A percentile compares a stretch with the other conserved stretches of the same genome.
phyloP scores from a whole-genome alignment of 2,329 filamentous ascomycete species.

The Juglanconis sp. region DNA sequence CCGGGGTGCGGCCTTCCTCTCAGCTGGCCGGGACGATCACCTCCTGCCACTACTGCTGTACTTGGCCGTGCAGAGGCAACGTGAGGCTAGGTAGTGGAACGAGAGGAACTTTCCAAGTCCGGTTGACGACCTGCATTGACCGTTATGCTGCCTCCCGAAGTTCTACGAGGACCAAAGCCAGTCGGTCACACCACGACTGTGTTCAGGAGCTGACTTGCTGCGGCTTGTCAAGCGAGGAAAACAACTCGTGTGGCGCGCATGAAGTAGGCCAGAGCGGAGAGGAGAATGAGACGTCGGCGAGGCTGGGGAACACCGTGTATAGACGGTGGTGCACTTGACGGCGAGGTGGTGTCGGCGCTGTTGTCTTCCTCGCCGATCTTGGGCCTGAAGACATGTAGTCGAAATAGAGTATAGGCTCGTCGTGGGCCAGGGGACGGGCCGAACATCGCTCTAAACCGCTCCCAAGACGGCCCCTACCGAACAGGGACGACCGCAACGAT shows the following conservation, averaged over 20 bases:
- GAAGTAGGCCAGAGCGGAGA: background rate
- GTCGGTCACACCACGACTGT: background rate
- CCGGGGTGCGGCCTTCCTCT: background rate
- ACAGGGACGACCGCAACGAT: background rate
- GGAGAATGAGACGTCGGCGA: background rate
- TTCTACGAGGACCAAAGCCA: background rate
- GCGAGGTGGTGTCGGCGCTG: background rate
- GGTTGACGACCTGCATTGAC: background rate
- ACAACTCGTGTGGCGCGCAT: background rate
- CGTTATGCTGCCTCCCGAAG: background rate
- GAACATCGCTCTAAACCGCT: background rate
- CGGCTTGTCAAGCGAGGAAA: background rate
- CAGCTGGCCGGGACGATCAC: background rate
- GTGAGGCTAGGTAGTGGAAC: background rate
- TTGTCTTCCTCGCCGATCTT: too few relatives aligned
- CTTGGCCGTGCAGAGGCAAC: background rate
- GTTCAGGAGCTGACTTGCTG: background rate
- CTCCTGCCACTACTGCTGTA: background rate
- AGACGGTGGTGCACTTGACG: background rate
- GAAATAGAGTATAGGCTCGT: slow-evolving; percentile 1
- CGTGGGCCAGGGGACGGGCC: background rate
- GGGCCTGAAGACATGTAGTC: background rate
- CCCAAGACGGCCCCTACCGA: background rate
- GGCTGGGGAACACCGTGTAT: background rate
- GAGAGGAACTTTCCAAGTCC: background rate